Percentiles rank a stretch among this genome's conserved stretches.
phyloP scores from a whole-genome alignment of 352 stramenopile species.

The Globisporangium solare region DNA sequence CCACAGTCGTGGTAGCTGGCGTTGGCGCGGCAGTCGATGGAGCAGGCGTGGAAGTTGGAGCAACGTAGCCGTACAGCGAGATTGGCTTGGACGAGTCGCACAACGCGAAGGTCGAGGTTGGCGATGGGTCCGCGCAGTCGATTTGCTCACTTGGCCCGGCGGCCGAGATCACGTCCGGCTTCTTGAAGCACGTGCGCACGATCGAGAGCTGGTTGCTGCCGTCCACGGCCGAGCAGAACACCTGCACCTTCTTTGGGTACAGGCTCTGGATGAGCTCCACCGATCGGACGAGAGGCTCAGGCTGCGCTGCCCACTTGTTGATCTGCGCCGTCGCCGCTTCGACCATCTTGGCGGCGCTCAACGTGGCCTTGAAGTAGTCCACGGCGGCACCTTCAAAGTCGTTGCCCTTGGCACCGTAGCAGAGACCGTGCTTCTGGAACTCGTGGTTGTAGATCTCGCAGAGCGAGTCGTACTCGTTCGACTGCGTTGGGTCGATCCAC shows the following conservation, averaged over 20 bases:
- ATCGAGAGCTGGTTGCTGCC: conserved; percentile 19
- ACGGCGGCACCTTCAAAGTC: conserved; percentile 45
- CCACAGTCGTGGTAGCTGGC: conserved; percentile 8
- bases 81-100: conserved; percentile 41
- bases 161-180: conserved; percentile 26
- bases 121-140: conserved; percentile 38
- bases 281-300: conserved; percentile 5
- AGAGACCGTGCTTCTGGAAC: conserved; percentile 86
- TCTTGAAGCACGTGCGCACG: conserved; percentile 22
- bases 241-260: conserved; percentile 17
- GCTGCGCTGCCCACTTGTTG: conserved; percentile 13
- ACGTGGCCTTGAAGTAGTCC: conserved; percentile 53
- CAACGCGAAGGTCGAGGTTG: conserved; percentile 44
- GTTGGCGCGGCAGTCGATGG: conserved; percentile 9
- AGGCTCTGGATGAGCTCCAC: conserved; percentile 9
- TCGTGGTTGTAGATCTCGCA: conserved; percentile 87
- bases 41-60: conserved; percentile 12
- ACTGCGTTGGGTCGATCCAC: conserved; percentile 45
- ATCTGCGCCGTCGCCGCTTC: conserved; percentile 31
- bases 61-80: conserved; percentile 38
- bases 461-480: conserved; percentile 28
- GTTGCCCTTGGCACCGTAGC: conserved; percentile 48
- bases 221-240: conserved; percentile 19
- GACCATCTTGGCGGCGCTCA: conserved; percentile 39
- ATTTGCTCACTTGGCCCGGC: conserved; percentile 40